Percentiles rank a stretch among this genome's conserved stretches.
Conservation (phyloP, 352 stramenopile genomes). For the Phytophthora ramorum region DNA sequence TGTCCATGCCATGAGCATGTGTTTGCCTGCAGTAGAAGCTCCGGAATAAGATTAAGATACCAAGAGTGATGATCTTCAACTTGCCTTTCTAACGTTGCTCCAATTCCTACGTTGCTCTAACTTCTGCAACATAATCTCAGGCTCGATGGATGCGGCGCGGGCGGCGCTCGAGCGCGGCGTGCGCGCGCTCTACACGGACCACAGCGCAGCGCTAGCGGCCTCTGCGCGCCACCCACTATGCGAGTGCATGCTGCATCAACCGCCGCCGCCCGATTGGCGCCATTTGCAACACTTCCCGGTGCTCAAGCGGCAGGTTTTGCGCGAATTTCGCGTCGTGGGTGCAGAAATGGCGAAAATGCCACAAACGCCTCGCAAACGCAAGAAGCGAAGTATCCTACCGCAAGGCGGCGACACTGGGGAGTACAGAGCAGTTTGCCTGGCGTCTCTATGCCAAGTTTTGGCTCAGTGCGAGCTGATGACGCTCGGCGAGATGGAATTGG, state of each 20-base stretch:
- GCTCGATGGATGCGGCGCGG: conserved; percentile 42
- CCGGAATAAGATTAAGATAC: too few species aligned
- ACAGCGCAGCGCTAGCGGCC: not conserved
- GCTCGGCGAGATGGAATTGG: conserved; percentile 24
- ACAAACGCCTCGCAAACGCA: conserved; percentile 36
- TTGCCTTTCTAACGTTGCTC: conserved; percentile 11
- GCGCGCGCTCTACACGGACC: conserved; percentile 48
- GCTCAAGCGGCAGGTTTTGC: conserved; percentile 57
- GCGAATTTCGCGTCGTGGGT: conserved; percentile 31
- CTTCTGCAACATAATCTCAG: not conserved
- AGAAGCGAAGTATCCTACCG: conserved; percentile 20
- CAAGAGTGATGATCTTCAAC: conserved; percentile 15
- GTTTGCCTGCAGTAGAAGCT: too few species aligned
- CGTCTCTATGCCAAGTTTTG: conserved; percentile 43
- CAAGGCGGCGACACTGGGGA: conserved; percentile 18
- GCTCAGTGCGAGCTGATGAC: conserved; percentile 49
- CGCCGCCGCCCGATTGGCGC: conserved; percentile 33
- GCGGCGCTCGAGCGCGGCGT: conserved; percentile 49
- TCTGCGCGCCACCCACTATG: conserved; percentile 42
- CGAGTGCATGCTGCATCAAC: conserved; percentile 37
- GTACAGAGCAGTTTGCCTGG: conserved; percentile 38
- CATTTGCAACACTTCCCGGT: conserved; percentile 48
- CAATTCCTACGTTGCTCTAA: not conserved
- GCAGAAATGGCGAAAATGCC: conserved; percentile 26
- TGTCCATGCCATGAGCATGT: too few species aligned